A percentile compares a stretch with the other conserved stretches of the same genome.
Evolutionary conservation across 179 eudicot species (phyloP).

Genomic region (Spinacia oleracea): DNA sequence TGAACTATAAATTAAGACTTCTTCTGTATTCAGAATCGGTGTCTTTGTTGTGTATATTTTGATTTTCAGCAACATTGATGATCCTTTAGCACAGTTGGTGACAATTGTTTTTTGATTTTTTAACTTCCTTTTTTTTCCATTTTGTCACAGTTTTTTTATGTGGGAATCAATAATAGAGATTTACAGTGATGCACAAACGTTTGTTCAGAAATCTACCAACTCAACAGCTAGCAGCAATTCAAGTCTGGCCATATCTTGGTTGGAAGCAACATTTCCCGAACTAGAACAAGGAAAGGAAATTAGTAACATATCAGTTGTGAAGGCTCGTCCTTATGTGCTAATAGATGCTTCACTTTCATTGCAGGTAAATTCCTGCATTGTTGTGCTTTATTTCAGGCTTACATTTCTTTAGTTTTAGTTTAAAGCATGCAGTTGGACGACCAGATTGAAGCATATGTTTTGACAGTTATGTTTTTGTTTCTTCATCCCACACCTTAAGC

Average conservation of each 20-base stretch:
- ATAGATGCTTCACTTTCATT: conserved; percentile 74
- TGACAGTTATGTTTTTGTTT: not conserved
- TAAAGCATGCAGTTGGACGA: not conserved
- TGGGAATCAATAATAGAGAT: conserved; percentile 84
- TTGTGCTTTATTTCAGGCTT: not conserved
- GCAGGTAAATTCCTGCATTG: conserved; percentile 56
- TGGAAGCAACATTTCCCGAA: conserved; percentile 91
- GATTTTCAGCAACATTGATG: not conserved
- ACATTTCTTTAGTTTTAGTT: not conserved
- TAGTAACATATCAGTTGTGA: conserved; percentile 48
- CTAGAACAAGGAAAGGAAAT: conserved; percentile 50
- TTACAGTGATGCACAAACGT: conserved; percentile 74
- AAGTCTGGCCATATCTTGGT: conserved; percentile 78
- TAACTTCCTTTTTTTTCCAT: not conserved
- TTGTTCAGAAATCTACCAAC: conserved; percentile 68
- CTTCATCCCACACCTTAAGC: no score
- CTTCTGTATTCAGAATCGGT: not conserved
- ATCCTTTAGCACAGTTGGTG: conserved; percentile 9
- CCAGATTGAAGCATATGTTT: not conserved
- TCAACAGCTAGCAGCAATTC: conserved; percentile 67
- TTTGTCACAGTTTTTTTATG: conserved; percentile 56
- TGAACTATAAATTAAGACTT: not conserved
- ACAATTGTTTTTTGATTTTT: conserved; percentile 3
- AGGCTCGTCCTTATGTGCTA: conserved; percentile 72
- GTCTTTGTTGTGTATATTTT: not conserved